Conservation (phyloP, 2,329 filamentous ascomycete species). For the Sclerotinia spermophila region DNA sequence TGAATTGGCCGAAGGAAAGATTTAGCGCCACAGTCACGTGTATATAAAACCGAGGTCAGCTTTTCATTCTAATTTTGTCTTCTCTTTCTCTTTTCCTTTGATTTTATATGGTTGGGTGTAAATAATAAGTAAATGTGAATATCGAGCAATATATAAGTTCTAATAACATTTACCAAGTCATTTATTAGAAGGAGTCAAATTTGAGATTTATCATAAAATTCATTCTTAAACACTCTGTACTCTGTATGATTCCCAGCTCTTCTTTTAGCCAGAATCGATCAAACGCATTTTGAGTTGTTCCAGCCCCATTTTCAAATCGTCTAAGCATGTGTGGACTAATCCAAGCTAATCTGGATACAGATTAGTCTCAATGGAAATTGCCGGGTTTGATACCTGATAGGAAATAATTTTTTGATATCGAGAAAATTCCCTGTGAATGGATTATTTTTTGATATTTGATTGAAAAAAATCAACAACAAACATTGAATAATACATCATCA, state of each 20-base stretch:
- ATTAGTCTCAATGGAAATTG: background rate
- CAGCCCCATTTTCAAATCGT: background rate
- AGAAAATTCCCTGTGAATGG: slow-evolving; percentile 5
- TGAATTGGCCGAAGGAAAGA: background rate
- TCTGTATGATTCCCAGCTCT: background rate
- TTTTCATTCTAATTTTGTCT: background rate
- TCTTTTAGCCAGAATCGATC: background rate
- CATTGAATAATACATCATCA: slow-evolving; percentile 19
- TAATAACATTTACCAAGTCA: background rate
- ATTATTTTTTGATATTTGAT: background rate
- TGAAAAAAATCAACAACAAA: background rate
- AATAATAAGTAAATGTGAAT: background rate
- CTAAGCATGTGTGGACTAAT: background rate
- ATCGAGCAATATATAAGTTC: background rate
- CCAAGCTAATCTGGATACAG: background rate
- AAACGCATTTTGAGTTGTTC: background rate
- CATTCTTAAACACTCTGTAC: background rate
- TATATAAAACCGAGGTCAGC: background rate
- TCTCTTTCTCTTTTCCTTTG: background rate
- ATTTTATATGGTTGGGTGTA: background rate
- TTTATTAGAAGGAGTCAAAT: background rate
- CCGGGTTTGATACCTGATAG: slow-evolving; percentile 5
- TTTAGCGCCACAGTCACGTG: slow-evolving; percentile 13
- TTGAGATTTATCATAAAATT: background rate
- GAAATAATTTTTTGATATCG: slow-evolving; percentile 17